These are phyloP conservation scores for Grifola frondosa DNA, from an alignment of 1,284 basidiomycete genomes.

Conservation along the genomic window DNA sequence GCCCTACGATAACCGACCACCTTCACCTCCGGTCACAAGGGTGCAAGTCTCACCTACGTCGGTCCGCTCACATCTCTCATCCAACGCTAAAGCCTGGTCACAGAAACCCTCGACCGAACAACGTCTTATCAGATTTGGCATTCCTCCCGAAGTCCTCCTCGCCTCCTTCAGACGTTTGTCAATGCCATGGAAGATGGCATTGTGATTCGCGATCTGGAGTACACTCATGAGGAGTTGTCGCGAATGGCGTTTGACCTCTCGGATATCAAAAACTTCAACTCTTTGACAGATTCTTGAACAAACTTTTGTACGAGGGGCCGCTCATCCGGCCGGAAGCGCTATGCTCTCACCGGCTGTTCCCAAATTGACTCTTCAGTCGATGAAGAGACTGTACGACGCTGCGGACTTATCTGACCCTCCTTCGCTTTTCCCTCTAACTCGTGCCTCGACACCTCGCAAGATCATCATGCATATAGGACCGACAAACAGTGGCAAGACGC, in stretches of 20 bases:
- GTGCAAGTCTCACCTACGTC: too few species aligned
- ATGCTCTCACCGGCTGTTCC: too few species aligned
- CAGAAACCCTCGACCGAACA: too few species aligned
- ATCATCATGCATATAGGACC: conserved; percentile 97
- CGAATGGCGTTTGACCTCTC: conserved; percentile 28
- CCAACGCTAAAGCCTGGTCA: too few species aligned
- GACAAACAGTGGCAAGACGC: conserved; percentile 97
- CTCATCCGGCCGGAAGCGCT: too few species aligned
- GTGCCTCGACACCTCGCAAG: conserved; percentile 53
- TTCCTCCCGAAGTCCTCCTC: conserved; percentile 35
- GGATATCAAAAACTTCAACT: conserved; percentile 22
- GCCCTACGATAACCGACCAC: too few species aligned
- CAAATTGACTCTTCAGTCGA: too few species aligned
- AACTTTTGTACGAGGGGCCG: conserved; percentile 50
- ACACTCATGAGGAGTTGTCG: conserved; percentile 34
- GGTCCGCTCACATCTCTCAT: neutral
- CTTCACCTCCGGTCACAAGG: too few species aligned
- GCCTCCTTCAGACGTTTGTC: conserved; percentile 39
- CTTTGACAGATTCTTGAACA: conserved; percentile 35
- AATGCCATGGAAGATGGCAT: conserved; percentile 31
- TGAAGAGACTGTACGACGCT: conserved; percentile 40
- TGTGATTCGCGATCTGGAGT: conserved; percentile 37
- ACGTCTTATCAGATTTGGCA: conserved; percentile 45
- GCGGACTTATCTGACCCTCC: conserved; percentile 42
- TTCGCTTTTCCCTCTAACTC: conserved; percentile 41